A percentile compares a stretch with the other conserved stretches of the same genome.
phyloP scores from a whole-genome alignment of 2,329 filamentous ascomycete genomes.

The Hirsutella minnesotensis region DNA sequence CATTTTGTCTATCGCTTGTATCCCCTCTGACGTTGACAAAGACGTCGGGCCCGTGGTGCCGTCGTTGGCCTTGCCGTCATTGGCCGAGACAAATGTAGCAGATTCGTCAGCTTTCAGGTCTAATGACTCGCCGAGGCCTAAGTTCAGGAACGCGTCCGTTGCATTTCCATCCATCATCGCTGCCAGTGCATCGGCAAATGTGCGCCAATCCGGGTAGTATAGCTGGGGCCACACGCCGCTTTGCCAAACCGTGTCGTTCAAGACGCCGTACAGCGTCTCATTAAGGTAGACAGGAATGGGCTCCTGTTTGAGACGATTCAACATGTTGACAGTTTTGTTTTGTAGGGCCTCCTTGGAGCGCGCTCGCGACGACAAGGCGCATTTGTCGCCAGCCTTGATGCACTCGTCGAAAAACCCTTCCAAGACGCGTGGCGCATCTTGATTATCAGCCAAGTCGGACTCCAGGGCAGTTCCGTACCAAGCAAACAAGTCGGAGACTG shows the following conservation, averaged over 20 bases:
- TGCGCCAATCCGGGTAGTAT: constrained; percentile 25
- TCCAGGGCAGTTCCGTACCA: constrained; percentile 18
- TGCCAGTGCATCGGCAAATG: constrained; percentile 21
- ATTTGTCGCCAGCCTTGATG: constrained; percentile 30
- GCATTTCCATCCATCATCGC: constrained; percentile 25
- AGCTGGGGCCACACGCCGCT: constrained; percentile 20
- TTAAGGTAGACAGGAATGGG: constrained; percentile 31
- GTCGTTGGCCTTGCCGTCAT: constrained; percentile 13
- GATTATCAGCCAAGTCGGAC: constrained; percentile 15
- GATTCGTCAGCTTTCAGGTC: too few species aligned
- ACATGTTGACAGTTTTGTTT: constrained; percentile 18
- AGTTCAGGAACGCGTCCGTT: constrained; percentile 23
- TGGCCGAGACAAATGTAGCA: too few species aligned
- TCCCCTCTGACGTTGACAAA: constrained; percentile 16
- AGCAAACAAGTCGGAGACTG: constrained; percentile 19
- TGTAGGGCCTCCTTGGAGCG: constrained; percentile 21
- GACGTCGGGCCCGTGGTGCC: constrained; percentile 13
- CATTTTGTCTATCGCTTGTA: constrained; percentile 19
- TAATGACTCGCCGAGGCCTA: constrained; percentile 10
- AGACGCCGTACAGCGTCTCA: constrained; percentile 22
- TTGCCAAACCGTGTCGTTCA: constrained; percentile 23
- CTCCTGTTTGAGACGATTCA: constrained; percentile 21
- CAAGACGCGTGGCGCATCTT: constrained; percentile 17
- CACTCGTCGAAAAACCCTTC: constrained; percentile 23
- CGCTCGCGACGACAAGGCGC: constrained; percentile 25